Conservation (phyloP, 1,284 basidiomycete species). For the Trichosporon asahii region DNA sequence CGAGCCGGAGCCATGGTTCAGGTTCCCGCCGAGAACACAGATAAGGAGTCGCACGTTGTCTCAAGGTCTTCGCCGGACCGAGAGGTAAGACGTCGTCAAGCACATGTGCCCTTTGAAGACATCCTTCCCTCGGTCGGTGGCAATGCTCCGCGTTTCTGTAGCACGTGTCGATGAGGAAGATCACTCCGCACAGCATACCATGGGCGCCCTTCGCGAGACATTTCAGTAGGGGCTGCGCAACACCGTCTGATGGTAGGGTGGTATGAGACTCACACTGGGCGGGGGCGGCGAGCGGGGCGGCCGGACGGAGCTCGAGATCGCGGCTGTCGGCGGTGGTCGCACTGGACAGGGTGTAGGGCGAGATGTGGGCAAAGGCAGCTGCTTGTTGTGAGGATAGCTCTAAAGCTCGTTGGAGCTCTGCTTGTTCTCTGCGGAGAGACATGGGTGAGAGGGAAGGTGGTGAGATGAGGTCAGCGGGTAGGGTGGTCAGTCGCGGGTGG, state of each 20-base stretch:
- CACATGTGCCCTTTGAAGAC: not conserved
- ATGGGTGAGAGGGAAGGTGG: conserved; percentile 4
- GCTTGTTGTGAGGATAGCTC: conserved; percentile 42
- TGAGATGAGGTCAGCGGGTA: not conserved
- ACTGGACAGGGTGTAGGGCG: conserved; percentile 30
- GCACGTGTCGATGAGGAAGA: not conserved
- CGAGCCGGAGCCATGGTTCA: not conserved
- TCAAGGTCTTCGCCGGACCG: not conserved
- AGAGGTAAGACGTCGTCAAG: not conserved
- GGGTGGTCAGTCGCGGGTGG: not conserved
- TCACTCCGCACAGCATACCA: not conserved
- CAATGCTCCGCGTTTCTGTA: too few species aligned
- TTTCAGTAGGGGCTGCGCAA: too few species aligned
- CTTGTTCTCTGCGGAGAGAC: conserved; percentile 39
- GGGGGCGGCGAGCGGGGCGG: not conserved
- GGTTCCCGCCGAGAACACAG: not conserved
- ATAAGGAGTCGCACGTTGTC: not conserved
- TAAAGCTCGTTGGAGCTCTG: conserved; percentile 41
- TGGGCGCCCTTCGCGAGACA: not conserved
- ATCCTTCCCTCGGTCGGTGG: not conserved
- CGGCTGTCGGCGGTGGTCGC: conserved; percentile 33
- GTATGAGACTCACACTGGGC: conserved; percentile 18
- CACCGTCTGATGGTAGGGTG: not conserved
- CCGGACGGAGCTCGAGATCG: conserved; percentile 36
- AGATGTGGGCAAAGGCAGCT: conserved; percentile 14